Conservation (phyloP, 768 basidiomycete genomes). For the Suillus bovinus region DNA sequence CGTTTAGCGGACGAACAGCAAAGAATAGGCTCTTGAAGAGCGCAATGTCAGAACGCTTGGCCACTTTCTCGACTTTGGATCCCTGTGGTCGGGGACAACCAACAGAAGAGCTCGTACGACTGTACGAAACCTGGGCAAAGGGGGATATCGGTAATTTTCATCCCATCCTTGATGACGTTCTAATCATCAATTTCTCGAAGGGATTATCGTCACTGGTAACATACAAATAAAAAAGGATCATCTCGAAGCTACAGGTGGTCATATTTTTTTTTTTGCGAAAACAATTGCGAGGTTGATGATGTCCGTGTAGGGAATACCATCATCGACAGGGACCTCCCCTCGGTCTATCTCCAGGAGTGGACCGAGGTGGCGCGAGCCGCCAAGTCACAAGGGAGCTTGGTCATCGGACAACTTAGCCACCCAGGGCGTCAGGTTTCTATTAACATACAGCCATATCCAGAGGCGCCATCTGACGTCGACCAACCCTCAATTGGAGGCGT, state of each 20-base stretch:
- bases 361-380: conserved; percentile 29
- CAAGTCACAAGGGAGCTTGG: conserved; percentile 30
- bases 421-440: conserved; percentile 37
- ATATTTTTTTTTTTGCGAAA: background rate
- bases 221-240: conserved; percentile 37
- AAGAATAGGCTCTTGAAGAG: conserved; percentile 36
- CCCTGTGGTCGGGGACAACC: conserved; percentile 31
- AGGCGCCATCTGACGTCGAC: conserved; percentile 35
- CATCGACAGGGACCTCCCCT: conserved; percentile 30
- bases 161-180: background rate
- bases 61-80: conserved; percentile 33
- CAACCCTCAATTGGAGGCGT: conserved; percentile 35
- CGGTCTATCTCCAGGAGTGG: conserved; percentile 24
- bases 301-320: conserved; percentile 29
- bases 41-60: conserved; percentile 37
- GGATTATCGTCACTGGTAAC: conserved; percentile 34
- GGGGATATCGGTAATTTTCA: conserved; percentile 29
- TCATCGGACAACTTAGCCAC: conserved; percentile 35
- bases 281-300: background rate
- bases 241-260: conserved; percentile 33
- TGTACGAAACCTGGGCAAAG: conserved; percentile 36
- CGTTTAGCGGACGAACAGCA: conserved; percentile 30
- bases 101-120: conserved; percentile 34
- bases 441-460: conserved; percentile 36
- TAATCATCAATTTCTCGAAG: conserved; percentile 19